A percentile compares a stretch with the other conserved stretches of the same genome.
Evolutionary conservation across 176 grass and related monocot genomes (phyloP).

Genomic region (Triticum timopheevii): DNA sequence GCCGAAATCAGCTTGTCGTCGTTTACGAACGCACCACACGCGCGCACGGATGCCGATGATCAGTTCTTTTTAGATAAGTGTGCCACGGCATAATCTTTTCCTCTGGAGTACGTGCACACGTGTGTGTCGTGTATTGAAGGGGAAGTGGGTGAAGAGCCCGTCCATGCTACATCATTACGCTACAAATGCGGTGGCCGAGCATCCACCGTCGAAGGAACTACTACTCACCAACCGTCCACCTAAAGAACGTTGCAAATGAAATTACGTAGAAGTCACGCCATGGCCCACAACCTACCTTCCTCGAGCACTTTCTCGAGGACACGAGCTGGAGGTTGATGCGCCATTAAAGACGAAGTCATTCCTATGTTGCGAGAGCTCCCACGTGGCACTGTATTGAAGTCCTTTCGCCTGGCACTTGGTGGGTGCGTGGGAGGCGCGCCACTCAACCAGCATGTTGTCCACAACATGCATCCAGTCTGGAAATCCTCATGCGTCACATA

Average conservation of each 20-base stretch:
- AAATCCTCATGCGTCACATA: background rate
- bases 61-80: background rate
- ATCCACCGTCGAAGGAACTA: background rate
- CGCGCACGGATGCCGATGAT: background rate
- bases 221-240: background rate
- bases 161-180: background rate
- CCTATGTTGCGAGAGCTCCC: background rate
- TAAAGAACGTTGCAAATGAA: background rate
- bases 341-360: background rate
- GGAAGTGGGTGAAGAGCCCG: background rate
- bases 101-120: background rate
- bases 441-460: background rate
- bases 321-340: background rate
- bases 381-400: background rate
- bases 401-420: background rate
- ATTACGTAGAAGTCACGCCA: background rate
- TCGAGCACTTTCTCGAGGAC: background rate
- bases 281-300: background rate
- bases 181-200: background rate
- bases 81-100: background rate
- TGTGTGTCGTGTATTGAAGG: background rate
- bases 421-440: background rate
- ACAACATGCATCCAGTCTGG: background rate
- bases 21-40: background rate
- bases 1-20: background rate